Conservation (phyloP, 345 rosid species). For the Streptanthus diversifolius region DNA sequence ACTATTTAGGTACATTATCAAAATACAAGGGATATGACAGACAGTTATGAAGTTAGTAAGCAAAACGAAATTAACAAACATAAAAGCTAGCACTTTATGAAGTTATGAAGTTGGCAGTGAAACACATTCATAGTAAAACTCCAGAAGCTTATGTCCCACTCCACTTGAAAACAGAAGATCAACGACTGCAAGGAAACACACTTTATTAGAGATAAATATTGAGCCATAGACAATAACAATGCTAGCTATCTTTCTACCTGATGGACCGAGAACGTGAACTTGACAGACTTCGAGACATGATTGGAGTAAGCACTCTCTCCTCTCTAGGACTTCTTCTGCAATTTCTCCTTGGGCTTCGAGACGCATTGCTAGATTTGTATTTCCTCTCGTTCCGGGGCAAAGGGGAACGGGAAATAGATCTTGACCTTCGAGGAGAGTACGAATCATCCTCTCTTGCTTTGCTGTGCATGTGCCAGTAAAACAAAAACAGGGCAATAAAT, state of each 20-base stretch:
- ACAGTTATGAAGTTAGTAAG: background rate
- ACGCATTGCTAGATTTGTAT: constrained; percentile 39
- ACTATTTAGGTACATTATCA: background rate
- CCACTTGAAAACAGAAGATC: background rate
- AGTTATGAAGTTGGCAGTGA: background rate
- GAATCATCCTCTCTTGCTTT: constrained; percentile 40
- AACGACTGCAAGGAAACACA: constrained; percentile 24
- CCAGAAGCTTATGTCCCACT: background rate
- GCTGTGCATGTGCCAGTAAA: constrained; percentile 16
- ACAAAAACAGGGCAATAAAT: background rate
- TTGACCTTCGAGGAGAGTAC: constrained; percentile 47
- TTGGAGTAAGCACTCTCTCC: constrained; percentile 41
- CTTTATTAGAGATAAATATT: background rate
- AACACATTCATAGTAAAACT: background rate
- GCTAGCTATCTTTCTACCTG: constrained; percentile 40
- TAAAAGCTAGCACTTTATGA: too few relatives aligned
- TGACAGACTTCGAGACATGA: constrained; percentile 43
- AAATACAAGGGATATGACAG: too few relatives aligned
- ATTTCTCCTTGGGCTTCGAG: constrained; percentile 50
- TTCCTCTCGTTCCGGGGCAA: constrained; percentile 49
- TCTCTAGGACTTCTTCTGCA: constrained; percentile 36
- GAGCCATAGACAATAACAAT: background rate
- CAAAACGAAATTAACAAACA: background rate
- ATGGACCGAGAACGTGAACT: constrained; percentile 50
- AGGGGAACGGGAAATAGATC: constrained; percentile 55